Conservation (phyloP, 257 asterid genomes). For the Leptodermis oblonga region DNA sequence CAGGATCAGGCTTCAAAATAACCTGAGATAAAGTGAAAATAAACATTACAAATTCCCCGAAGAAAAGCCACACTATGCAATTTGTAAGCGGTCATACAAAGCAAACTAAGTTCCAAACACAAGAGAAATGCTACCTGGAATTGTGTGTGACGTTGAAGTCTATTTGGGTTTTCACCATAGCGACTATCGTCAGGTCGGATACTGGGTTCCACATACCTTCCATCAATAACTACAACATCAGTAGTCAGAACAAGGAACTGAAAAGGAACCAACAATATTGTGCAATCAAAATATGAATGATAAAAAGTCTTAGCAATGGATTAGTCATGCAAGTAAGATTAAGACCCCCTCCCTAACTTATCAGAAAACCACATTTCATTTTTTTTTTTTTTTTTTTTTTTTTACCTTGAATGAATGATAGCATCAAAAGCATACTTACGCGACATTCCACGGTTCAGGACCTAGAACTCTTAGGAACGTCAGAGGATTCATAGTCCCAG, state of each 20-base stretch:
- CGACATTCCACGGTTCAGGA: conserved; percentile 99
- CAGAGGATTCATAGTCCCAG: conserved; percentile 98
- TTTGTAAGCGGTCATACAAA: neutral
- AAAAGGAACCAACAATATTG: conserved; percentile 3
- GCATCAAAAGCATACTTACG: conserved; percentile 53
- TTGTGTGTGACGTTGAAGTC: conserved; percentile 98
- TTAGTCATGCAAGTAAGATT: neutral
- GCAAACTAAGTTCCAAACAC: neutral
- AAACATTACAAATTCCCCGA: conserved; percentile 25
- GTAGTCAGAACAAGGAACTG: conserved; percentile 18
- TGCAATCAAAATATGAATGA: neutral
- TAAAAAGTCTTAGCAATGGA: neutral
- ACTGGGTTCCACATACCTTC: conserved; percentile 95
- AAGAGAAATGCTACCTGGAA: conserved; percentile 54
- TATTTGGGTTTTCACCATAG: conserved; percentile 96
- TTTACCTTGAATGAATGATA: neutral
- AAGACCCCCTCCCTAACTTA: neutral
- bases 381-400: neutral
- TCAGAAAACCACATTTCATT: no score
- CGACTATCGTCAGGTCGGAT: conserved; percentile 98
- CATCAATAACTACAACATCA: conserved; percentile 44
- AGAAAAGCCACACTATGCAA: conserved; percentile 5
- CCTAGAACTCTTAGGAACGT: conserved; percentile 93
- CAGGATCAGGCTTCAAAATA: conserved; percentile 98
- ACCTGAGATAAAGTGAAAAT: conserved; percentile 57